Evolutionary conservation across 2,329 filamentous ascomycete species (phyloP), one percentile per base, ranked within the genome.

Genomic region (Botrytis deweyae): DNA sequence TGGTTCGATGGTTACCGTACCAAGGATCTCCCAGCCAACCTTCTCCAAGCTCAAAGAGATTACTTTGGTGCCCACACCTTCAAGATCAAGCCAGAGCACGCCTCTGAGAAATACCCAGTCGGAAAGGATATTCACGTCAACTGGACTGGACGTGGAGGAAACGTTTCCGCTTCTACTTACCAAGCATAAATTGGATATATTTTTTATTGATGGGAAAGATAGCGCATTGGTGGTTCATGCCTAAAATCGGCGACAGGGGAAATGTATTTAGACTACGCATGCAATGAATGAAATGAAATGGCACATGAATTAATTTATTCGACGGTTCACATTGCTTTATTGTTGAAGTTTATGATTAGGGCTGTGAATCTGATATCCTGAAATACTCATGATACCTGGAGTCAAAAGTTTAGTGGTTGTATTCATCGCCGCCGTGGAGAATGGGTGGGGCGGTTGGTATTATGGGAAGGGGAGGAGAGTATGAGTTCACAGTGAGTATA

Each of bases 1-100:
- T 99, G 97, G 94, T 99, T 97, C 87, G 96, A 99, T 84, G 96
- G 96, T 78, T 98, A 98, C 91, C 93, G 96, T 84, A 95, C 95
- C 84, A 94, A 95, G 89, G 91, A 98, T 84, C 91, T 99, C 80
- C 96, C 96, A 75, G 96, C 96, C 88, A 99, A 98, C 90, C 89
- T 99, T 77, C 91, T 99, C 82, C 96, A 99, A 88, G 96, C 95
- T 74, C 96, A 99, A 90, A 93, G 96, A 88, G 96, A 99, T 85
- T 99, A 98, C 93, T 99, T 99, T 83, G 96, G 96, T 84, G 93
- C 93, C 77, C 93, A 96, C 88, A 96, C 93, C 79, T 96, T 96
- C 91, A 87, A 87, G 81, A 89, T 96, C 86, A 95, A 96, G 91
- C 92, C 93, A 75, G 92, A 95, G 86, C 82, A 80, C 78, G 92